Evolutionary conservation across 2,329 filamentous ascomycete genomes (phyloP).

Genomic region (Fusarium brachygibbosum): DNA sequence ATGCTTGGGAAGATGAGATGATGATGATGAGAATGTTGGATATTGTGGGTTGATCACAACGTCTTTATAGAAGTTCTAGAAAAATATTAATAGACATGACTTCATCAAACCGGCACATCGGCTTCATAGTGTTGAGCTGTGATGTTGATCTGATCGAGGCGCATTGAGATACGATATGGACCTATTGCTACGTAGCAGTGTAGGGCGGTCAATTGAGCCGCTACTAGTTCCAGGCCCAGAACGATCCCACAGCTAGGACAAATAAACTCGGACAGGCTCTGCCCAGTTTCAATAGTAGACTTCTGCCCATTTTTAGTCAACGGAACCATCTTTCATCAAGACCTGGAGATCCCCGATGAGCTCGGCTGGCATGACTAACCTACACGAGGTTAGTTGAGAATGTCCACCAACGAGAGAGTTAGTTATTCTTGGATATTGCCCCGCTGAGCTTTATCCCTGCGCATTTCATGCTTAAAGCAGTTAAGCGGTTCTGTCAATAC

Average conservation of each 20-base stretch:
- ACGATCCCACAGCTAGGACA: not conserved
- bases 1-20: constrained; percentile 26
- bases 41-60: not conserved
- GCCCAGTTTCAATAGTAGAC: too few species aligned
- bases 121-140: constrained; percentile 7
- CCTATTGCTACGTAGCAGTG: constrained; percentile 11
- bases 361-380: not conserved
- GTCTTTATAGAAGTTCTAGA: constrained; percentile 23
- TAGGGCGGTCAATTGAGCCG: constrained; percentile 2
- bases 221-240: constrained; percentile 3
- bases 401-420: not conserved
- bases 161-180: not conserved
- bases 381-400: rapidly evolving
- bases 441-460: not conserved
- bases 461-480: constrained; percentile 2
- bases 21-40: constrained; percentile 21
- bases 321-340: not conserved
- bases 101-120: constrained; percentile 12
- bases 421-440: constrained; percentile 22
- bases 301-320: not conserved
- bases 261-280: too few species aligned
- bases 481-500: constrained; percentile 22
- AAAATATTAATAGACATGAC: constrained; percentile 30
- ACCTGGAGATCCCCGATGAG: constrained; percentile 10
- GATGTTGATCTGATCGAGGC: constrained; percentile 1